Base-by-base conservation (phyloP, 2,329 filamentous ascomycete species). In the Fonsecaea pedrosoi region DNA sequence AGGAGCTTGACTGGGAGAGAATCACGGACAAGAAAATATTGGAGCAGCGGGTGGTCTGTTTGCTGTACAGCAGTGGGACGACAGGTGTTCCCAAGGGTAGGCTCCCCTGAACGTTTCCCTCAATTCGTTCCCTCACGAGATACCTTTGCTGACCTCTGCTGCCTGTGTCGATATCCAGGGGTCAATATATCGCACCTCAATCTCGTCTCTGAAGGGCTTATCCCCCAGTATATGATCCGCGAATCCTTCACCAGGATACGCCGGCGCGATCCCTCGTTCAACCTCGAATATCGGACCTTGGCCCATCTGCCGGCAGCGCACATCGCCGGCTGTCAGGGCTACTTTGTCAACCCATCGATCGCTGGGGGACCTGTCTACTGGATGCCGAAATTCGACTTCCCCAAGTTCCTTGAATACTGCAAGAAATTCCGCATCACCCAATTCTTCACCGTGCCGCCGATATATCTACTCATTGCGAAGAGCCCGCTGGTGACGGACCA, bases 311-410 rank as follows among this genome's bases (percentile, higher is more conserved):
- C 82, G 0, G 76, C 77, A 2, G 81, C 81, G 1, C 82, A 84
- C 69, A 83, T 83, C 45, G 81, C 82, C 0, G 82, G 81, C 0
- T 78, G 82, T 13, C 79, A 81, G 73, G 81, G 81, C 50, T 83
- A 83, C 70, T 77, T 83, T 7, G 75, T 83, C 66, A 82, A 81
- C 62, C 80, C 81, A 0, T 77, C 81, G 30, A 82, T 81, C 64
- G 75, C 81, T 32, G 83, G 81, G 48, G 81, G 81, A 2, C 76
- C 79, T 0, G 80, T 85, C 2, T 89, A 86, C 79, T 89, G 87
- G 87, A 89, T 90, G 87, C 78, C 82, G 2, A 81, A 79, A 53
- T 90, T 89, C 74, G 82, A 86, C 67, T 86, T 87, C 63, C 73
- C 76, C 3, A 78, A 82, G 48, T 89, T 90, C 73, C 79, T 89